Percentiles rank a stretch among this genome's conserved stretches.
Evolutionary conservation across 768 basidiomycete genomes (phyloP).

Genomic region (Boletus tylopilopsis): DNA sequence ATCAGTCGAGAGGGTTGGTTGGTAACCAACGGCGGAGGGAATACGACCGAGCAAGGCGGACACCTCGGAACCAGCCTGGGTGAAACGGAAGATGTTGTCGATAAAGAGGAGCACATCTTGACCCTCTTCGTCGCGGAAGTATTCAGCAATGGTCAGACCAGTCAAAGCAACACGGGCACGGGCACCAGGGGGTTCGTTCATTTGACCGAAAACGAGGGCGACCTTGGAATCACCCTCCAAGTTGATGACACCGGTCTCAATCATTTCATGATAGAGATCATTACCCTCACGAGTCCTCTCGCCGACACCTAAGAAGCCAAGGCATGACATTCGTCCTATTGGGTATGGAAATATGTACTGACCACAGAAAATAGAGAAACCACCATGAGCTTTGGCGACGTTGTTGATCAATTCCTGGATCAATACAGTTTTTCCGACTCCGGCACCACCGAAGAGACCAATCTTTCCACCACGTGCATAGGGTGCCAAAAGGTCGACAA

Average conservation of each 20-base stretch:
- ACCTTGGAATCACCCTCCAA: conserved; percentile 99
- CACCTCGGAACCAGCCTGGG: conserved; percentile 99
- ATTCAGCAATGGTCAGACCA: conserved; percentile 98
- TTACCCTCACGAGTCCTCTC: conserved; percentile 99
- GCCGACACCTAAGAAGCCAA: conserved; percentile 76
- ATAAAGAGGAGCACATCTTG: conserved; percentile 99
- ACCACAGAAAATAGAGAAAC: conserved; percentile 99
- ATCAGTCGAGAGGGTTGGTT: conserved; percentile 98
- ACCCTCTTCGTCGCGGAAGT: conserved; percentile 99
- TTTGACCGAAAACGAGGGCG: conserved; percentile 99
- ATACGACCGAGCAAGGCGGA: conserved; percentile 99
- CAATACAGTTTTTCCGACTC: conserved; percentile 99
- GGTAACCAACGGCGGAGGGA: conserved; percentile 99
- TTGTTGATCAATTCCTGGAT: conserved; percentile 99
- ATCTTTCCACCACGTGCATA: conserved; percentile 99
- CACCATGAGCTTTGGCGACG: conserved; percentile 99
- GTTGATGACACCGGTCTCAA: conserved; percentile 99
- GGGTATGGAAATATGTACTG: conserved; percentile 21
- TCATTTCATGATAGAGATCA: conserved; percentile 99
- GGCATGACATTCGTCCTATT: conserved; percentile 3
- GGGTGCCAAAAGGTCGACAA: conserved; percentile 98
- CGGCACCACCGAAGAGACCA: conserved; percentile 99
- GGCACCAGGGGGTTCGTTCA: conserved; percentile 99
- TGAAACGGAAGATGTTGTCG: conserved; percentile 99
- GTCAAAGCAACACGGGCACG: conserved; percentile 99